Evolutionary conservation across 2,329 filamentous ascomycete species (phyloP).

Genomic region (Paradendryphiella salina): DNA sequence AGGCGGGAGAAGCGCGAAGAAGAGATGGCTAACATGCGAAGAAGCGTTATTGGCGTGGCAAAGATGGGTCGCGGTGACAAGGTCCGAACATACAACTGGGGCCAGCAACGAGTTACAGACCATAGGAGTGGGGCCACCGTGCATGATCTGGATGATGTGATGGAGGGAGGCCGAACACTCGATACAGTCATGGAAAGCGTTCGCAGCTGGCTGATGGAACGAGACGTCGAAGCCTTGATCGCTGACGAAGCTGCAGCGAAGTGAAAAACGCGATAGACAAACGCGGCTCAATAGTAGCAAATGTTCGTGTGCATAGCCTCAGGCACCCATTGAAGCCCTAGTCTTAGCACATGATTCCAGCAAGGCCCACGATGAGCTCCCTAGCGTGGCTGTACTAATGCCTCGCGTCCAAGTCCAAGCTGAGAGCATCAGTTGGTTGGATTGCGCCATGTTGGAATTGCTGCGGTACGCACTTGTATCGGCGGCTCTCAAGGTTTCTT

Average conservation of each 20-base stretch:
- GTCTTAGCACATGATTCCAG: too few species aligned
- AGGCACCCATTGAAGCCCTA: too few species aligned
- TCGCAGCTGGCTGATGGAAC: slow-evolving; percentile 71
- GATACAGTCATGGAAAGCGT: slow-evolving; percentile 79
- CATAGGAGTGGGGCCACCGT: slow-evolving; percentile 80
- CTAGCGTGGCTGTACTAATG: too few species aligned
- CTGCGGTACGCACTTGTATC: too few species aligned
- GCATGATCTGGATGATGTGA: slow-evolving; percentile 78
- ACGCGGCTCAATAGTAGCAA: too few species aligned
- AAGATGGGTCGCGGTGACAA: slow-evolving; percentile 90
- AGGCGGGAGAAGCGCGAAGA: slow-evolving; percentile 82
- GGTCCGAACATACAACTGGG: slow-evolving; percentile 86
- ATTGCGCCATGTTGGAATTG: too few species aligned
- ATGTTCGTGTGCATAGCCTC: too few species aligned
- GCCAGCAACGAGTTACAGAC: slow-evolving; percentile 81
- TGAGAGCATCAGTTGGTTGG: too few species aligned
- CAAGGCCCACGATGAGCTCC: too few species aligned
- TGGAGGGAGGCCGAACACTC: slow-evolving; percentile 72
- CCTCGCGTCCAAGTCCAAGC: too few species aligned
- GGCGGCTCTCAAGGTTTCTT: too few species aligned
- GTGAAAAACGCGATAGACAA: slow-evolving; percentile 2
- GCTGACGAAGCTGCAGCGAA: slow-evolving; percentile 41
- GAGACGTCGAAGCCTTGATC: slow-evolving; percentile 73
- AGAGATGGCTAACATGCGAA: slow-evolving; percentile 71
- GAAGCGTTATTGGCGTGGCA: slow-evolving; percentile 76